Percentiles rank a stretch among this genome's conserved stretches.
These are phyloP conservation scores for Santalum album DNA, from an alignment of 164 flowering plant genomes.

Conservation along the genomic window DNA sequence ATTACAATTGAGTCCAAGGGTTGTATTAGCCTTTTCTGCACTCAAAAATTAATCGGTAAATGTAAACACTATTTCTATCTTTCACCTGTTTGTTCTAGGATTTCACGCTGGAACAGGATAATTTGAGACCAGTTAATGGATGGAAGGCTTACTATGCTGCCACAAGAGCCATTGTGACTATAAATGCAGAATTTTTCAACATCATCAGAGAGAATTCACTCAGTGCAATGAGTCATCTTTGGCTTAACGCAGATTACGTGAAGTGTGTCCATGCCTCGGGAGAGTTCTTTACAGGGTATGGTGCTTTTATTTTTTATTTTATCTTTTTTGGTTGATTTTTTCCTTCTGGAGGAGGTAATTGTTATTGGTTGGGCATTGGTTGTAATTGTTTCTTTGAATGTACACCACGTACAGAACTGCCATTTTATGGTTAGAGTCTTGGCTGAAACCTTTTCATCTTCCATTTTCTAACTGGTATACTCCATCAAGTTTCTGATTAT, in stretches of 20 bases:
- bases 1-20: no score
- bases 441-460: no score
- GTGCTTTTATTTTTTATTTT: background rate
- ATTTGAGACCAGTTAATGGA: slow-evolving; percentile 70
- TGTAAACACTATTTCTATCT: background rate
- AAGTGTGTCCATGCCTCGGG: slow-evolving; percentile 86
- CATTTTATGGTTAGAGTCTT: no score
- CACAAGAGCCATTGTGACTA: slow-evolving; percentile 76
- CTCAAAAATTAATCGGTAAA: no score
- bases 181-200: slow-evolving; percentile 67
- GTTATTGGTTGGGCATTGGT: no score
- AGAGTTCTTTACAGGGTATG: slow-evolving; percentile 83
- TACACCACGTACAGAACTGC: no score
- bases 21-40: no score
- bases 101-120: slow-evolving; percentile 84
- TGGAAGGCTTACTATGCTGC: slow-evolving; percentile 99
- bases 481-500: background rate
- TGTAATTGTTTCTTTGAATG: background rate
- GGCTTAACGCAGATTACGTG: slow-evolving; percentile 96
- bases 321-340: background rate
- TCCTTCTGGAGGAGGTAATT: background rate
- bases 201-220: slow-evolving; percentile 73
- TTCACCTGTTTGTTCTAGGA: slow-evolving; percentile 39
- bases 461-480: background rate
- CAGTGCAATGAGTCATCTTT: slow-evolving; percentile 65